phyloP scores from a whole-genome alignment of 352 stramenopile genomes.

The Pythium dissotocum region DNA sequence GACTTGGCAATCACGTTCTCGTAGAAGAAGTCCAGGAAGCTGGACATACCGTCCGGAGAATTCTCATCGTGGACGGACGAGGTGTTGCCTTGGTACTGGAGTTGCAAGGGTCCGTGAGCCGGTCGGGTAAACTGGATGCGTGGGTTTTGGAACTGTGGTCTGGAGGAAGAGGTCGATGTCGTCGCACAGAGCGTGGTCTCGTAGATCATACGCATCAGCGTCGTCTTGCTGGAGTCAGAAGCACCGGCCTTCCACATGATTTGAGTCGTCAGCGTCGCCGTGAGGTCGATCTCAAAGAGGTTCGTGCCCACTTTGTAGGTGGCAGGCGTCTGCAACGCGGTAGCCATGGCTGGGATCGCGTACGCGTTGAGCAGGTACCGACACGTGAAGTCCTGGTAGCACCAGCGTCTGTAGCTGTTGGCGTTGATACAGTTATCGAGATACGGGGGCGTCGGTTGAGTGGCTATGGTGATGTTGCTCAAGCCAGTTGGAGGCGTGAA shows the following conservation, averaged over 20 bases:
- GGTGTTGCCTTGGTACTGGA: neutral
- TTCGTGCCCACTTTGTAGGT: neutral
- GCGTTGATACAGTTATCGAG: neutral
- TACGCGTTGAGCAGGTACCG: constrained; percentile 2
- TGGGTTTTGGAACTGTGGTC: neutral
- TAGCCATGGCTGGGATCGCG: neutral
- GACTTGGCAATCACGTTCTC: neutral
- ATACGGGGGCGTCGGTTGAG: neutral
- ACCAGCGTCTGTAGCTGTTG: neutral
- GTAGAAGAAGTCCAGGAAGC: constrained; percentile 14
- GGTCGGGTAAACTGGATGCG: constrained; percentile 1
- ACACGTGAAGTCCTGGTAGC: constrained; percentile 13
- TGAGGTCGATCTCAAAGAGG: constrained; percentile 10
- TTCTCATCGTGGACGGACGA: neutral
- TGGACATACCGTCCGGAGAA: neutral
- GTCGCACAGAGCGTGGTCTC: constrained; percentile 3
- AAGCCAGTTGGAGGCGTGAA: neutral
- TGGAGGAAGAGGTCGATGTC: neutral
- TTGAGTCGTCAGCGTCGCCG: neutral
- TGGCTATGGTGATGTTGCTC: neutral
- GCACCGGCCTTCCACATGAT: neutral
- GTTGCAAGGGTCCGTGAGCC: neutral
- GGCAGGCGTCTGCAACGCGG: neutral
- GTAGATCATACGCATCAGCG: constrained; percentile 3
- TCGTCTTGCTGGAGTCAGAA: neutral